These are phyloP conservation scores for Prunus kanzakura DNA, from an alignment of 306 rosid genomes.

Conservation along the genomic window DNA sequence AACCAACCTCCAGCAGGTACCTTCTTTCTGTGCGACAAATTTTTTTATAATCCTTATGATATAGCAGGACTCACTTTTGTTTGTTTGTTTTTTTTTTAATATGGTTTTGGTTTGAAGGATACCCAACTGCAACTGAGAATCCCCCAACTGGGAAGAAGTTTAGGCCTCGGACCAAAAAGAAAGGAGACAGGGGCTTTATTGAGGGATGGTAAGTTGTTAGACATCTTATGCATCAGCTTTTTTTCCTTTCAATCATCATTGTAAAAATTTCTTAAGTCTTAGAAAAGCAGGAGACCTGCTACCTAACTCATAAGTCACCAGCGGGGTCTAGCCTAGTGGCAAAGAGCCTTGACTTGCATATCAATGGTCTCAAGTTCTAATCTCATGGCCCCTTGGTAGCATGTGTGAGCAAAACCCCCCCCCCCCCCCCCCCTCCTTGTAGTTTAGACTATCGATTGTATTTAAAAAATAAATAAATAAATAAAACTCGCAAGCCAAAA, in stretches of 20 bases:
- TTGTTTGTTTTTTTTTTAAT: neutral
- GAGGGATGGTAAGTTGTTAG: conserved; percentile 65
- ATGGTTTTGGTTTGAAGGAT: conserved; percentile 44
- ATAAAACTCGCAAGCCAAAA: neutral
- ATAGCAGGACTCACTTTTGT: conserved; percentile 1
- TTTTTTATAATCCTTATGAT: neutral
- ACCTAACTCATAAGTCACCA: neutral
- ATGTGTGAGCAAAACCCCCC: too few species aligned
- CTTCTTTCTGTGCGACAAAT: neutral
- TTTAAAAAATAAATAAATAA: too few species aligned
- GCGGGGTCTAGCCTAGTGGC: too few species aligned
- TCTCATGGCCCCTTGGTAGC: too few species aligned
- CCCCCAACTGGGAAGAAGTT: conserved; percentile 44
- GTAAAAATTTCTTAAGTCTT: neutral
- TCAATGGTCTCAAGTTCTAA: too few species aligned
- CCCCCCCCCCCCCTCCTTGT: too few species aligned
- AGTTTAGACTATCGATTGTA: too few species aligned
- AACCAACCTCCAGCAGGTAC: conserved; percentile 66
- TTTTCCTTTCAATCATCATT: neutral
- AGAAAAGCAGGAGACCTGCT: too few species aligned
- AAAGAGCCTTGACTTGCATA: too few species aligned
- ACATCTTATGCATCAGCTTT: neutral
- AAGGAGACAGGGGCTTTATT: conserved; percentile 74
- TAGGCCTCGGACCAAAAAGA: conserved; percentile 35
- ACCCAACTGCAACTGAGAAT: conserved; percentile 50